Conservation (phyloP, 768 basidiomycete species). For the Lactarius sp. region DNA sequence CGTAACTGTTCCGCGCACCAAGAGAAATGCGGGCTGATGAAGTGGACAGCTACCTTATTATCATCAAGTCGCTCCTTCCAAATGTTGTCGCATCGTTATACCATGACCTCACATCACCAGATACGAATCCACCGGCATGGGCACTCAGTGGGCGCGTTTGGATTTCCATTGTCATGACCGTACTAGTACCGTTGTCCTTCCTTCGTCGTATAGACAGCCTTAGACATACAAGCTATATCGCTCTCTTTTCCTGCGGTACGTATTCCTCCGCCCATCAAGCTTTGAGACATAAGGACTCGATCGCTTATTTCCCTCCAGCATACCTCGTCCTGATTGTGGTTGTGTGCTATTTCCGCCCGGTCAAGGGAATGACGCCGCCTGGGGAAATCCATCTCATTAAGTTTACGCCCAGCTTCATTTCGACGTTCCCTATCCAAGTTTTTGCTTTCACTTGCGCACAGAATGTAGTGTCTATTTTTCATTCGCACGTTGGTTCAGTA, state of each 20-base stretch:
- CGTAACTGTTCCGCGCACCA: slow-evolving; percentile 26
- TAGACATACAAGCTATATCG: slow-evolving; percentile 87
- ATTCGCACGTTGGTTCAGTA: not conserved
- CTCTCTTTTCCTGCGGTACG: slow-evolving; percentile 84
- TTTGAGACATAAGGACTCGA: slow-evolving; percentile 11
- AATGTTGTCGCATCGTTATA: slow-evolving; percentile 82
- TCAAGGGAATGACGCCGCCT: slow-evolving; percentile 53
- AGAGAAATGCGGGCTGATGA: not conserved
- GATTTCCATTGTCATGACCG: slow-evolving; percentile 71
- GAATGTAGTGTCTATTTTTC: slow-evolving; percentile 53
- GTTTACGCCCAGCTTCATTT: slow-evolving; percentile 72
- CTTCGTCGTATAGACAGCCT: slow-evolving; percentile 80
- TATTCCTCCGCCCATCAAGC: slow-evolving; percentile 22
- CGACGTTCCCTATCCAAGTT: slow-evolving; percentile 89
- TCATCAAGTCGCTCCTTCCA: slow-evolving; percentile 90
- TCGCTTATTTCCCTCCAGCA: slow-evolving; percentile 36
- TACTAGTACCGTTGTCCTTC: slow-evolving; percentile 79
- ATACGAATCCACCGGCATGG: slow-evolving; percentile 69
- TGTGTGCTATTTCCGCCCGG: slow-evolving; percentile 70
- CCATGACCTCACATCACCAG: slow-evolving; percentile 64
- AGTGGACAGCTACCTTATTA: slow-evolving; percentile 69
- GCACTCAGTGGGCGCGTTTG: slow-evolving; percentile 73
- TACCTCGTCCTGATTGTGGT: slow-evolving; percentile 80
- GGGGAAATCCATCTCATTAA: slow-evolving; percentile 70
- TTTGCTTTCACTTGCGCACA: slow-evolving; percentile 92